These are phyloP conservation scores for Monosporascus sp. DNA, from an alignment of 2,329 filamentous ascomycete genomes.

Conservation along the genomic window DNA sequence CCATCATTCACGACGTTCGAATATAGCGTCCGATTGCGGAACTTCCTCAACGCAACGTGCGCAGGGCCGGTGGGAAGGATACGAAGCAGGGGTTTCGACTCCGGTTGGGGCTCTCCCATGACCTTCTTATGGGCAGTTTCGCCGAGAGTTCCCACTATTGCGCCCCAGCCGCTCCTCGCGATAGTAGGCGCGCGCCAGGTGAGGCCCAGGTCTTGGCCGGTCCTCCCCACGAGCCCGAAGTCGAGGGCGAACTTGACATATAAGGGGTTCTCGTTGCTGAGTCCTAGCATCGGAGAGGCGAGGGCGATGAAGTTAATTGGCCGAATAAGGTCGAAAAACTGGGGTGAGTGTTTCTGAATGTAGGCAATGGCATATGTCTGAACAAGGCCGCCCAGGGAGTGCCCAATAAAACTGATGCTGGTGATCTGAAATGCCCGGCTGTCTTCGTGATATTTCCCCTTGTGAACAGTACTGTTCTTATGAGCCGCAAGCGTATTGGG, in stretches of 20 bases:
- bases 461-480: constrained; percentile 57
- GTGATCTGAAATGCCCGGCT: constrained; percentile 74
- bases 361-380: constrained; percentile 96
- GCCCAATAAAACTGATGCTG: constrained; percentile 90
- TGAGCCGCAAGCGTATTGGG: constrained; percentile 48
- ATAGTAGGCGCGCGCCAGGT: constrained; percentile 90
- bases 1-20: constrained; percentile 98
- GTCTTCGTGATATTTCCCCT: constrained; percentile 22
- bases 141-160: constrained; percentile 76
- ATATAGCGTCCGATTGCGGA: constrained; percentile 86
- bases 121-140: constrained; percentile 59
- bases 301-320: constrained; percentile 88
- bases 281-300: constrained; percentile 80
- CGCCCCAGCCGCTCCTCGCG: constrained; percentile 81
- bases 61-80: constrained; percentile 90
- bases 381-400: constrained; percentile 83
- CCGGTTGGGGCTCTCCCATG: constrained; percentile 61
- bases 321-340: constrained; percentile 80
- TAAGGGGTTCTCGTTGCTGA: constrained; percentile 95
- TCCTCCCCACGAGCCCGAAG: constrained; percentile 92
- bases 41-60: constrained; percentile 79
- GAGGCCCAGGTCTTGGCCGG: constrained; percentile 88
- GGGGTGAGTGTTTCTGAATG: constrained; percentile 90
- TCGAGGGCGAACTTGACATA: constrained; percentile 97
- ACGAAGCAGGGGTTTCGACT: constrained; percentile 81